A percentile compares a stretch with the other conserved stretches of the same genome.
Evolutionary conservation across 1,284 basidiomycete species (phyloP).

Genomic region (Microbotryomycetes sp.): DNA sequence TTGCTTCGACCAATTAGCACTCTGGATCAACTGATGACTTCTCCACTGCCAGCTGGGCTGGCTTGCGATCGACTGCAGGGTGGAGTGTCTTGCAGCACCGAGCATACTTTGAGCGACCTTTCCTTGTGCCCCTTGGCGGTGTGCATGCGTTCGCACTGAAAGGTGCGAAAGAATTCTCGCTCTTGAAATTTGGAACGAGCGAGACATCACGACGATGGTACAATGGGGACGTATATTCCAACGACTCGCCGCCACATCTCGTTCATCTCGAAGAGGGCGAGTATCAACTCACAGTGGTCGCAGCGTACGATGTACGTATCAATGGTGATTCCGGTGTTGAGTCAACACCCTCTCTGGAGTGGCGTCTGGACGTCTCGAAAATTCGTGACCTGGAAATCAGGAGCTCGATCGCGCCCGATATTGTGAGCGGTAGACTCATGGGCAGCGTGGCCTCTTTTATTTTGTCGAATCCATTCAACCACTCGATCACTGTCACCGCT

Average conservation of each 20-base stretch:
- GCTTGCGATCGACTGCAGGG: conserved; percentile 62
- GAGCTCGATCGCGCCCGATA: not conserved
- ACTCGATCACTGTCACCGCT: conserved; percentile 50
- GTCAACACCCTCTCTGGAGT: not conserved
- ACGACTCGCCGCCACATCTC: conserved; percentile 39
- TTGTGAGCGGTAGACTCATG: conserved; percentile 1
- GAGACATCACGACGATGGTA: conserved; percentile 55
- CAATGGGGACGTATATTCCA: conserved; percentile 54
- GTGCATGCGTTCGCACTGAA: conserved; percentile 38
- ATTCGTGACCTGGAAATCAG: not conserved
- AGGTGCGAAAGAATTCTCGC: conserved; percentile 55
- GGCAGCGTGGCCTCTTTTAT: not conserved
- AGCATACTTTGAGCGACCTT: conserved; percentile 54
- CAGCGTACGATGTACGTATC: not conserved
- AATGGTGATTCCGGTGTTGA: not conserved
- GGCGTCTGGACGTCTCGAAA: not conserved
- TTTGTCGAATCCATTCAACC: conserved; percentile 10
- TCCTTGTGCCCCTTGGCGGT: conserved; percentile 53
- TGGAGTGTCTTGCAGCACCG: conserved; percentile 73
- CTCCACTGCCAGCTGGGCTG: conserved; percentile 51
- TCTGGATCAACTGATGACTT: not conserved
- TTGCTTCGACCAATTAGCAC: conserved; percentile 4
- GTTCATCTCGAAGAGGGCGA: not conserved
- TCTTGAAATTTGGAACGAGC: conserved; percentile 52
- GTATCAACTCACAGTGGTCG: not conserved